Evolutionary conservation across 441 rosid genomes (phyloP), one percentile per base, ranked within the genome.

Genomic region (Metrosideros polymorpha): DNA sequence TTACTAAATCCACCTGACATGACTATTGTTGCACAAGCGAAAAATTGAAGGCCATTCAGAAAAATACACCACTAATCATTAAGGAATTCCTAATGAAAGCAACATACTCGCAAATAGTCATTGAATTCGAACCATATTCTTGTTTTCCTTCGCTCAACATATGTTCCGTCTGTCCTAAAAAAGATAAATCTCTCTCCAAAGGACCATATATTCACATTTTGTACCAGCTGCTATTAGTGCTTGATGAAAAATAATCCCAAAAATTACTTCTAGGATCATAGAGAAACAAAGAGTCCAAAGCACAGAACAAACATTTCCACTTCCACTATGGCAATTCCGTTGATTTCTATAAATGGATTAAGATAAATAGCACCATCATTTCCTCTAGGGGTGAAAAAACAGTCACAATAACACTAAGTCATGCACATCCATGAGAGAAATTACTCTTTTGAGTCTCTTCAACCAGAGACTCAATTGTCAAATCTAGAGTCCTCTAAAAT

Each of bases 1-100:
- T 98, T 55, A 98, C 99, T 85, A 98, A 95, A 91, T 98, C 99
- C 89, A 97, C 99, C 93, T 98, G 99, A 90, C 99, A 98, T 79
- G 99, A 95, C 99, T 98, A 94, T 82, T 76, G 88, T 89, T 86
- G 89, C 90, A 91, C 82, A 42, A 90, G 86, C 25, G 6, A 35
- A 71, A 71, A 71, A 71, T 22, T 22, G 79, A 71, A 71, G 79
- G 79, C 79, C 49, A 39, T 39, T 71, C 47, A 39, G 79, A 39
- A 71, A 22, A 10, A 71, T 39, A 71, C 79, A 22, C 27, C 15
- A 71, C 49, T 39, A 71, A 39, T 39, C 79, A 71, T 42, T 71
- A 71, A 71, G 49, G 47, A 39, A 39, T 6, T 39, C n/a, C 79
- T 71, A 71, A 71, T 39, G 14, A 71, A 71, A 71, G 47, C 49